Percentiles rank a stretch among this genome's conserved stretches.
phyloP scores from a whole-genome alignment of 495 filamentous ascomycete species.

The Aspergillus carlsbadensis region DNA sequence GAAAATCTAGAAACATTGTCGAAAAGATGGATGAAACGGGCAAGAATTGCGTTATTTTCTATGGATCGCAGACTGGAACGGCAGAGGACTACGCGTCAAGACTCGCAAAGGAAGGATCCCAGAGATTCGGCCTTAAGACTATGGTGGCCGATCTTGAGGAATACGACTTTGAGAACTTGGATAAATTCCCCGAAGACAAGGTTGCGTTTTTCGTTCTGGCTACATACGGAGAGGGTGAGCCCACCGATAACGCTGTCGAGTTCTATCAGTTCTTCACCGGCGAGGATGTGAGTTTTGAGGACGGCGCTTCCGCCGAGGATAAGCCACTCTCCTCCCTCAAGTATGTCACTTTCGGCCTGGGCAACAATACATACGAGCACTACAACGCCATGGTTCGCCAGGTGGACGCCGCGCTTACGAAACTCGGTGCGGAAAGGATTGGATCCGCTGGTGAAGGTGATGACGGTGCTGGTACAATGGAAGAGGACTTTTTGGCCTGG shows the following conservation, averaged over 20 bases:
- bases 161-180: slow-evolving; percentile 95
- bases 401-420: slow-evolving; percentile 73
- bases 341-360: slow-evolving; percentile 93
- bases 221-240: slow-evolving; percentile 97
- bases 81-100: slow-evolving; percentile 99
- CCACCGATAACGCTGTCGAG: slow-evolving; percentile 97
- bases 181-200: slow-evolving; percentile 85
- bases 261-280: slow-evolving; percentile 95
- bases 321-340: slow-evolving; percentile 80
- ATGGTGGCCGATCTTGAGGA: slow-evolving; percentile 99
- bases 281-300: slow-evolving; percentile 79
- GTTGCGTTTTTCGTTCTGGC: slow-evolving; percentile 93
- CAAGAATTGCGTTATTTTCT: slow-evolving; percentile 98
- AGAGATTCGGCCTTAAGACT: slow-evolving; percentile 93
- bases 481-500: slow-evolving; percentile 99
- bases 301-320: slow-evolving; percentile 60
- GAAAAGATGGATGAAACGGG: slow-evolving; percentile 94
- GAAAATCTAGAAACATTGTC: slow-evolving; percentile 85
- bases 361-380: slow-evolving; percentile 99
- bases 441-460: slow-evolving; percentile 92
- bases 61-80: slow-evolving; percentile 96
- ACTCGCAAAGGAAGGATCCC: slow-evolving; percentile 94
- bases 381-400: slow-evolving; percentile 98
- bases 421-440: slow-evolving; percentile 79
- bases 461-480: slow-evolving; percentile 98